A percentile compares a stretch with the other conserved stretches of the same genome.
Conservation (phyloP, 352 stramenopile species). For the Phytophthora pini region DNA sequence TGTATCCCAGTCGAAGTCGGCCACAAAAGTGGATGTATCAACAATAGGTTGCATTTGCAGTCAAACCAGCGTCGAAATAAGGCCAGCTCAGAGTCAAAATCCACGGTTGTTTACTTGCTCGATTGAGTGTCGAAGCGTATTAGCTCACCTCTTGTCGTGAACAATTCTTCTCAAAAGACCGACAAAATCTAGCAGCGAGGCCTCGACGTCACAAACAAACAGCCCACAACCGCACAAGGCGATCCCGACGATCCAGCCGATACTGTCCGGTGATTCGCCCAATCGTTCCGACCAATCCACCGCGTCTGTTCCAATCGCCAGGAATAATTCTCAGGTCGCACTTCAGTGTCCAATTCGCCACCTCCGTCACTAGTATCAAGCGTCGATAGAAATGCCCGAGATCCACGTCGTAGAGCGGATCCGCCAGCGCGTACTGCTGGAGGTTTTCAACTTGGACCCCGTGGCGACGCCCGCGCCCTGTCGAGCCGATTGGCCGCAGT, state of each 20-base stretch:
- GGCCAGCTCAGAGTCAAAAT: no score
- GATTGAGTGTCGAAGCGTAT: no score
- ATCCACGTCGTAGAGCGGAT: conserved; percentile 44
- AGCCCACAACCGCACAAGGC: conserved; percentile 7
- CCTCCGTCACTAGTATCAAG: not conserved
- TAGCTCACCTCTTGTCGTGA: no score
- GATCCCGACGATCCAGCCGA: not conserved
- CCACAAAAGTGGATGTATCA: no score
- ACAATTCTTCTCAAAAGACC: not conserved
- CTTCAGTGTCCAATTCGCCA: conserved; percentile 9
- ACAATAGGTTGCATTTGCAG: no score
- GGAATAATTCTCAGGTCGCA: conserved; percentile 6
- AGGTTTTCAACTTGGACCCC: conserved; percentile 67
- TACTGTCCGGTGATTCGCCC: conserved; percentile 4
- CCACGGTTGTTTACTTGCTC: no score
- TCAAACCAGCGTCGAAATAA: no score
- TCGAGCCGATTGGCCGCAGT: conserved; percentile 40
- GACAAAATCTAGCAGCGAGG: conserved; percentile 1
- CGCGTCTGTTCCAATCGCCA: not conserved
- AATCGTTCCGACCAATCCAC: conserved; percentile 1
- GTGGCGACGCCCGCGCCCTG: conserved; percentile 53
- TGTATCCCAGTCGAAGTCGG: no score
- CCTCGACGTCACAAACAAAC: not conserved
- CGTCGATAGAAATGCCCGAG: conserved; percentile 18
- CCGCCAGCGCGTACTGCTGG: conserved; percentile 58